Percentiles rank a stretch among this genome's conserved stretches.
Conservation (phyloP, 805 yeast species). For the Tetrapisispora taiwanensis region DNA sequence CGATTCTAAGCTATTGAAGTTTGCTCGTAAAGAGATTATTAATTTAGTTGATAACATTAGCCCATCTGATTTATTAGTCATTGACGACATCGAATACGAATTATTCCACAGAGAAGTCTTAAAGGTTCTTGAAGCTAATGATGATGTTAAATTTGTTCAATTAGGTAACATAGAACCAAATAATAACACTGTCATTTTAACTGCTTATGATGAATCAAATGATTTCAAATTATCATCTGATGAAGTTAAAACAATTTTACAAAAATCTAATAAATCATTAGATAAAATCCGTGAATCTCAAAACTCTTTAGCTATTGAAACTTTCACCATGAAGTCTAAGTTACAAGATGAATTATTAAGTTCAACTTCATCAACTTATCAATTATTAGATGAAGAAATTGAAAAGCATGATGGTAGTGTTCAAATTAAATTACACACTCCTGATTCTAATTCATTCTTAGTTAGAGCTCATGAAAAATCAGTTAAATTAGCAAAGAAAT, state of each 20-base stretch:
- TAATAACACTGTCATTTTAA: conserved; percentile 42
- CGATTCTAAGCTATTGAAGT: conserved; percentile 41
- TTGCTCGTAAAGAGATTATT: conserved; percentile 64
- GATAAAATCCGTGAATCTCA: conserved; percentile 50
- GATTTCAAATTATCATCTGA: conserved; percentile 65
- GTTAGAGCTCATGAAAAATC: conserved; percentile 62
- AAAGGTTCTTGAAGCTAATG: conserved; percentile 15
- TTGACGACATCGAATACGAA: conserved; percentile 53
- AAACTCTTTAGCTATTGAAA: conserved; percentile 39
- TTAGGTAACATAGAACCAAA: conserved; percentile 39
- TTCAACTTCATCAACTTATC: conserved; percentile 10
- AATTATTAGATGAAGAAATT: conserved; percentile 28
- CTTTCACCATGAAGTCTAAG: conserved; percentile 40
- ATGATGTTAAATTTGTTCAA: conserved; percentile 47
- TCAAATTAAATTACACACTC: conserved; percentile 40
- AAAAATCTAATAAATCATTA: conserved; percentile 44
- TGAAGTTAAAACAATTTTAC: conserved; percentile 46
- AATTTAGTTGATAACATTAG: conserved; percentile 59
- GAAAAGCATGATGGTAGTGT: conserved; percentile 28
- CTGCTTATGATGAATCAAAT: conserved; percentile 39
- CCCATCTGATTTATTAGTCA: conserved; percentile 50
- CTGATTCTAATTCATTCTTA: conserved; percentile 43
- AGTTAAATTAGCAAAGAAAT: conserved; percentile 37
- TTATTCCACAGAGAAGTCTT: conserved; percentile 23
- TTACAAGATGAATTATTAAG: conserved; percentile 42